phyloP scores from a whole-genome alignment of 345 rosid genomes.

The Boechera stricta region DNA sequence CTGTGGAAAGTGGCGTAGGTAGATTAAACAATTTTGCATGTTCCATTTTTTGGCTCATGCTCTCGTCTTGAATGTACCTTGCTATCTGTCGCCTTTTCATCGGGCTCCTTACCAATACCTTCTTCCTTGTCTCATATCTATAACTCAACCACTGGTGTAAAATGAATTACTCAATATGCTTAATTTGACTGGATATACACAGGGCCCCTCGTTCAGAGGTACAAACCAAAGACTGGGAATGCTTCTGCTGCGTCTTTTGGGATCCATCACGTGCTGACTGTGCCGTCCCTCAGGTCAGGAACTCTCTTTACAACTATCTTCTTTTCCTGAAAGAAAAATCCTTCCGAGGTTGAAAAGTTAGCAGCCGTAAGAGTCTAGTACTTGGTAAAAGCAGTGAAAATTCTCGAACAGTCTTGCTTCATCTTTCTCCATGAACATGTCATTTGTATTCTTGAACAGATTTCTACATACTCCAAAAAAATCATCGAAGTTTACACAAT shows the following conservation, averaged over 20 bases:
- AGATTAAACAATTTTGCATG: conserved; percentile 35
- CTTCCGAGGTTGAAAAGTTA: conserved; percentile 9
- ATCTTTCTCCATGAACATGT: conserved; percentile 19
- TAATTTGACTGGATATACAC: conserved; percentile 35
- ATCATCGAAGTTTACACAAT: not conserved
- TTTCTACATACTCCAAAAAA: conserved; percentile 1
- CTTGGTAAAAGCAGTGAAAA: conserved; percentile 12
- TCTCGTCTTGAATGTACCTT: conserved; percentile 24
- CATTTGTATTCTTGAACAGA: conserved; percentile 1
- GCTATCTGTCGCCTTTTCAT: conserved; percentile 20
- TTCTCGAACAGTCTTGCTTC: conserved; percentile 20
- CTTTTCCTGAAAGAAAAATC: conserved; percentile 5
- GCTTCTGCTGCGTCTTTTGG: conserved; percentile 84
- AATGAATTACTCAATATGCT: conserved; percentile 19
- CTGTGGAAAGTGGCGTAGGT: conserved; percentile 99
- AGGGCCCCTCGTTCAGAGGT: conserved; percentile 95
- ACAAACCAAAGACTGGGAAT: conserved; percentile 93
- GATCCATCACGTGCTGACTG: conserved; percentile 92
- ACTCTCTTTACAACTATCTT: conserved; percentile 6
- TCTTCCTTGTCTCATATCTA: conserved; percentile 18
- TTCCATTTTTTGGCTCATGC: conserved; percentile 26
- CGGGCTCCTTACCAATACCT: conserved; percentile 11
- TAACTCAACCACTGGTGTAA: conserved; percentile 13
- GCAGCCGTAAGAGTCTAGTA: conserved; percentile 30
- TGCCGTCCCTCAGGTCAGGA: conserved; percentile 81